A percentile compares a stretch with the other conserved stretches of the same genome.
Evolutionary conservation across 1,284 basidiomycete genomes (phyloP).

Genomic region (Cryptococcus neoformans): DNA sequence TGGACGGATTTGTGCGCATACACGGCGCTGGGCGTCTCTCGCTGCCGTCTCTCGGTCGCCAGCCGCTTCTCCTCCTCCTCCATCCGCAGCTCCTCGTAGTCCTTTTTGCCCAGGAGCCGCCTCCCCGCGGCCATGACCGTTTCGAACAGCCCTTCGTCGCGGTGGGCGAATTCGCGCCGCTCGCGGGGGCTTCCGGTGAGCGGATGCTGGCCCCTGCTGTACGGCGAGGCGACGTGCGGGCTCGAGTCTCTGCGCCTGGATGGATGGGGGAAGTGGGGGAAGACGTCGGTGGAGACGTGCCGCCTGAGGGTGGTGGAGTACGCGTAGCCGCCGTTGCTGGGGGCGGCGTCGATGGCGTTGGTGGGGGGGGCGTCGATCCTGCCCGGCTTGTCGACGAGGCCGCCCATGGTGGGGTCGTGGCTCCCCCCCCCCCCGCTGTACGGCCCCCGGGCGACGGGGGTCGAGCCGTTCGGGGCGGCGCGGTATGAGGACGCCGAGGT

Average conservation of each 20-base stretch:
- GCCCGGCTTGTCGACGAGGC: conserved; percentile 9
- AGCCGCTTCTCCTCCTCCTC: conserved; percentile 23
- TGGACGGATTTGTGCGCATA: conserved; percentile 44
- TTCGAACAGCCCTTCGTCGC: conserved; percentile 11
- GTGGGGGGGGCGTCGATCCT: background rate
- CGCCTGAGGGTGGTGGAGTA: conserved; percentile 75
- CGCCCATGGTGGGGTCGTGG: conserved; percentile 11
- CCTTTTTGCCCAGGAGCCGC: conserved; percentile 25
- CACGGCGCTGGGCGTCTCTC: conserved; percentile 43
- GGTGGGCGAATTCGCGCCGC: background rate
- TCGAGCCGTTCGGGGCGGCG: too few species aligned
- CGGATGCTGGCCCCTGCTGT: background rate
- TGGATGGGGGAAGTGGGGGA: conserved; percentile 25
- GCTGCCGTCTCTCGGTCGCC: conserved; percentile 33
- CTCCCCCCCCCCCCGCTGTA: too few species aligned
- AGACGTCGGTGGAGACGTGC: conserved; percentile 51
- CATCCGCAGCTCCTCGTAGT: conserved; percentile 25
- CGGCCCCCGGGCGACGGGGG: too few species aligned
- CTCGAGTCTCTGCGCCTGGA: conserved; percentile 14
- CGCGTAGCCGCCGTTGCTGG: conserved; percentile 55
- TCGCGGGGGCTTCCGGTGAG: conserved; percentile 8
- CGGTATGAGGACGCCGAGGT: too few species aligned
- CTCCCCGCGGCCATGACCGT: conserved; percentile 18
- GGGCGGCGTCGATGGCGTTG: background rate
- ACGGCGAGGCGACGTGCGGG: conserved; percentile 11